A percentile compares a stretch with the other conserved stretches of the same genome.
These are phyloP conservation scores for Angophora floribunda DNA, from an alignment of 345 rosid species.

Conservation along the genomic window DNA sequence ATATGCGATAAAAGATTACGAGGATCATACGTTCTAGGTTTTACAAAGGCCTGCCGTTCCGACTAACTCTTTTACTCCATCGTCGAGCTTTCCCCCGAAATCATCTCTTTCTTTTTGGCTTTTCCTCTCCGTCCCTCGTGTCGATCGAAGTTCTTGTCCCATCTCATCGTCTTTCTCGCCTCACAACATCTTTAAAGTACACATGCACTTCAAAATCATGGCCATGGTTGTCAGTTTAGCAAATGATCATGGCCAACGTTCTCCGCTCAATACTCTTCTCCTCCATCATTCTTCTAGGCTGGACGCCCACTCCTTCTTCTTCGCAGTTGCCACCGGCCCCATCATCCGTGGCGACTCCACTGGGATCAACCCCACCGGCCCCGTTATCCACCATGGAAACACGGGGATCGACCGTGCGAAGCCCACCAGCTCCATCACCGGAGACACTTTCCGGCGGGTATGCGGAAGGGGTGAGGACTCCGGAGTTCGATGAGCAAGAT, in stretches of 20 bases:
- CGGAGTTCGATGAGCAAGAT: background rate
- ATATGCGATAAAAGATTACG: background rate
- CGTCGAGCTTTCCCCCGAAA: background rate
- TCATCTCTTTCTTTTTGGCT: background rate
- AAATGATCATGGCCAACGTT: background rate
- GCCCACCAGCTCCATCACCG: background rate
- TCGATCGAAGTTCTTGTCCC: background rate
- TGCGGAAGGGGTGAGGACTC: background rate
- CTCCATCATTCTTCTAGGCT: background rate
- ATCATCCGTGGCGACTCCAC: fast-evolving
- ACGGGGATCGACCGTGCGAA: background rate
- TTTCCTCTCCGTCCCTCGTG: background rate
- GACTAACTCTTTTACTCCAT: background rate
- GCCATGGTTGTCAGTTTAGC: background rate
- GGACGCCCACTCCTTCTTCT: background rate
- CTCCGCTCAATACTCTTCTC: background rate
- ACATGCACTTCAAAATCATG: background rate
- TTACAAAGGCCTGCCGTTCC: background rate
- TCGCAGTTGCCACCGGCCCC: background rate
- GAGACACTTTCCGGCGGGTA: background rate
- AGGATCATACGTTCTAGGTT: background rate
- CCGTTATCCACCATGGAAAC: background rate
- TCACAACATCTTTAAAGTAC: background rate
- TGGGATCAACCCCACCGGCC: background rate
- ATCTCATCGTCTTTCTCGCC: background rate